phyloP scores from a whole-genome alignment of 257 asterid species.

The Ligustrum vulgare region DNA sequence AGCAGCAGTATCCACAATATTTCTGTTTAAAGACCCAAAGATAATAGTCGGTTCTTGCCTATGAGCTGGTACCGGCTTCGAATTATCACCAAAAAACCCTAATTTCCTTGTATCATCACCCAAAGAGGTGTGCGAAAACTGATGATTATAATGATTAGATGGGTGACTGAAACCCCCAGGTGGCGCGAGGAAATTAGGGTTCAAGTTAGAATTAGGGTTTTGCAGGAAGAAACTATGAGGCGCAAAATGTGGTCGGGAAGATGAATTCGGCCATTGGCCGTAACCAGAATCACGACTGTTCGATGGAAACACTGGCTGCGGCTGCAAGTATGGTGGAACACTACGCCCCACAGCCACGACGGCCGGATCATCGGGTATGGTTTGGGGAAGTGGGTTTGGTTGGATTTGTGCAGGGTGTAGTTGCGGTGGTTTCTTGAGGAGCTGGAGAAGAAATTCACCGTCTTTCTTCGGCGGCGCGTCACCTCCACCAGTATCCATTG shows the following conservation, averaged over 20 bases:
- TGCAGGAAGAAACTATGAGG: slow-evolving; percentile 60
- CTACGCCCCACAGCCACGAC: slow-evolving; percentile 77
- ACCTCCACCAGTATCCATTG: slow-evolving; percentile 60
- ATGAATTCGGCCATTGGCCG: slow-evolving; percentile 32
- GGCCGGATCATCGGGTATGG: slow-evolving; percentile 70
- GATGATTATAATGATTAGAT: slow-evolving; percentile 35
- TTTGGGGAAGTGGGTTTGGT: slow-evolving; percentile 33
- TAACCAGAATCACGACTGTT: slow-evolving; percentile 25
- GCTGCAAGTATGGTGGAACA: slow-evolving; percentile 30
- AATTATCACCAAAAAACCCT: slow-evolving; percentile 31
- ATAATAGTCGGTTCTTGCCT: slow-evolving; percentile 47
- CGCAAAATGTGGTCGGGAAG: slow-evolving; percentile 49
- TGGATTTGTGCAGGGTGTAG: slow-evolving; percentile 19
- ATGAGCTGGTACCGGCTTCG: slow-evolving; percentile 16
- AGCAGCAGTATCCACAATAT: slow-evolving; percentile 22
- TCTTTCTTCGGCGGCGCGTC: slow-evolving; percentile 58
- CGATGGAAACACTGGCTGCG: slow-evolving; percentile 24
- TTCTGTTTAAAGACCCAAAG: slow-evolving; percentile 55
- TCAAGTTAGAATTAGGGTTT: slow-evolving; percentile 55
- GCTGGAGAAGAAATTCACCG: slow-evolving; percentile 84
- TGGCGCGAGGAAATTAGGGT: slow-evolving; percentile 39
- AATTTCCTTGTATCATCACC: slow-evolving; percentile 31
- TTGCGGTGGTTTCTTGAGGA: slow-evolving; percentile 51
- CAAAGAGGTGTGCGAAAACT: slow-evolving; percentile 22
- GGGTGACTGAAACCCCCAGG: slow-evolving; percentile 35